Conservation (phyloP, 2,329 filamentous ascomycete genomes). For the Fusarium zealandicum region DNA sequence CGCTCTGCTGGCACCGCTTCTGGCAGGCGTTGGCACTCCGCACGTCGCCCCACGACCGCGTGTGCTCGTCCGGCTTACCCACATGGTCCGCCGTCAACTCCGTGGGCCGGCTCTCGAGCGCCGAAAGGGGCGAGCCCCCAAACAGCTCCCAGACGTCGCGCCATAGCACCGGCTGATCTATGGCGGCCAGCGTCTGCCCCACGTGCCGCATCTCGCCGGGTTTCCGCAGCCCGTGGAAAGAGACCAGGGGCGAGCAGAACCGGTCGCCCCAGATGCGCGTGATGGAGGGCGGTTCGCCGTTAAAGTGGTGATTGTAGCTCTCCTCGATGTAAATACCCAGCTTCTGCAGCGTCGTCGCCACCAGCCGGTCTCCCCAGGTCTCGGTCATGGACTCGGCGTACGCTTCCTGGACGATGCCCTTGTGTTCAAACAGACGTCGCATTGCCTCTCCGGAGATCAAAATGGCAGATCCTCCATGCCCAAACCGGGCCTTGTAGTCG, state of each 20-base stretch:
- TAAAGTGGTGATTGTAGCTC: constrained; percentile 61
- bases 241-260: constrained; percentile 62
- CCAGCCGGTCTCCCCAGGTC: constrained; percentile 61
- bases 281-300: constrained; percentile 59
- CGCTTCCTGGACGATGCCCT: constrained; percentile 52
- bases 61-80: constrained; percentile 55
- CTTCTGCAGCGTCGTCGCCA: constrained; percentile 61
- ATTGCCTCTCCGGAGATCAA: constrained; percentile 61
- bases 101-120: constrained; percentile 48
- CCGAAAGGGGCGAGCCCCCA: constrained; percentile 49
- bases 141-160: constrained; percentile 59
- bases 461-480: constrained; percentile 63
- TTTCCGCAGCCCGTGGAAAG: constrained; percentile 59
- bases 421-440: constrained; percentile 53
- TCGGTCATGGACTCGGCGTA: constrained; percentile 59
- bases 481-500: constrained; percentile 62
- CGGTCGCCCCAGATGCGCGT: constrained; percentile 59
- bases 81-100: constrained; percentile 56
- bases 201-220: constrained; percentile 55
- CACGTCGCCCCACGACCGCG: constrained; percentile 48
- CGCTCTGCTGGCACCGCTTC: constrained; percentile 50
- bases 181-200: constrained; percentile 50
- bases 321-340: constrained; percentile 64
- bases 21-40: constrained; percentile 53
- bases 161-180: constrained; percentile 56